Evolutionary conservation across 306 rosid genomes (phyloP), one percentile per base, ranked within the genome.

Genomic region (Aeschynomene evenia): DNA sequence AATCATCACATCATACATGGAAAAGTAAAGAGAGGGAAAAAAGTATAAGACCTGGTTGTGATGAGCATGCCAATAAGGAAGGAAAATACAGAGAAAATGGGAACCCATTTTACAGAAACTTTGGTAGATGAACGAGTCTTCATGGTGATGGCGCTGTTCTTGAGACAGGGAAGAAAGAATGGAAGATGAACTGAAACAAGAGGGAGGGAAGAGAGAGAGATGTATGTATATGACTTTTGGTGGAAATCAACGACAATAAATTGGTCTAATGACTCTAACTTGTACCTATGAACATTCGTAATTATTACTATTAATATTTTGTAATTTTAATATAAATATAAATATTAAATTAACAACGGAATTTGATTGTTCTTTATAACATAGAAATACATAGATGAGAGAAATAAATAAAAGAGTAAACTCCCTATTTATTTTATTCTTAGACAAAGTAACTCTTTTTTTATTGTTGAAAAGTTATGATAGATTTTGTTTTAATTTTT

Each of bases 41-140:
- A 9, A 0, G 9, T 9, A 63, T 67, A 50, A 56, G 11, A 94
- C 99, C 99, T 94, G 88, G 68, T 72, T 18, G 95, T 85, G 87
- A 91, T 72, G 81, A 94, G 88, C 85, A 87, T 72, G 5, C 99
- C 99, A 39, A 94, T 21, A 45, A 91, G 36, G 87, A 94, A 94
- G 9, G 88, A 87, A 48, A 82, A 80, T 39, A 84, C 31, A 66
- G 96, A 94, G 83, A 94, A 82, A 72, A 94, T 77, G 26, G 99
- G 97, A 78, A 94, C 50, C 99, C 99, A 94, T 80, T 74, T 73
- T 1, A 86, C 75, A 8, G 99, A 87, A 77, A 94, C 81, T 86
- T 86, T 94, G 54, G 76, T 15, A 34, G 83, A 63, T 81, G 77
- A 46, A 21, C 97, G 89, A 63, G 40, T 70, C 83, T 87, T 94